Base-by-base conservation (phyloP, 306 rosid genomes). In the Malus orientalis region DNA sequence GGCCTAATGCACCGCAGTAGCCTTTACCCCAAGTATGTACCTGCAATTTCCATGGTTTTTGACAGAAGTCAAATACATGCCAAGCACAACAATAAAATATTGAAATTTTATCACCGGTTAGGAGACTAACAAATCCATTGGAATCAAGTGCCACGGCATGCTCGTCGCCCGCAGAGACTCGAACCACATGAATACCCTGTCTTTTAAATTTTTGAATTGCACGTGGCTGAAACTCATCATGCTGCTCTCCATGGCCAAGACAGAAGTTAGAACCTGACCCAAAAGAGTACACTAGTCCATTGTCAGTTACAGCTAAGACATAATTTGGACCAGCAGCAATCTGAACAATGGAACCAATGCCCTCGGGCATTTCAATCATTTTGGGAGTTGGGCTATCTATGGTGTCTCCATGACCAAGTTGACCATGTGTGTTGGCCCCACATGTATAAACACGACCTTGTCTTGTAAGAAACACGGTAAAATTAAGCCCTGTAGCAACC, bases 221-320 rank as follows among this genome's bases (percentile, higher is more conserved):
- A 11, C 97, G 96, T 68, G 98, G 97, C 70, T 79, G 90, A 76
- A 90, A 77, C 82, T 94, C 98, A 58, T 87, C 72, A 11, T 90
- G 98, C 71, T 90, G 97, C 78, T 92, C 97, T 33, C 98, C 98
- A 49, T 91, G 98, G 82, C 98, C 98, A 51, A 94, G 98, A 85
- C 97, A 94, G 81, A 94, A 94, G 81, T 90, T 87, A 78, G 94
- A 84, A 64, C 98, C 98, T 14, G 91, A 88, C 18, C 98, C 97
- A n/a, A 90, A 91, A 72, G 98, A 89, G 91, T 90, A 91, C 72
- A 89, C 84, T 62, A 77, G 47, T 72, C 98, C 98, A 71, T 80
- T 84, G 53, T 86, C 90, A 29, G 80, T 83, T 58, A 94, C 91
- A 40, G 91, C 89, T 76, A 94, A 85, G 65, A 86, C 89, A 44